Evolutionary conservation across 441 rosid genomes (phyloP).

Genomic region (Pelargonium australe): DNA sequence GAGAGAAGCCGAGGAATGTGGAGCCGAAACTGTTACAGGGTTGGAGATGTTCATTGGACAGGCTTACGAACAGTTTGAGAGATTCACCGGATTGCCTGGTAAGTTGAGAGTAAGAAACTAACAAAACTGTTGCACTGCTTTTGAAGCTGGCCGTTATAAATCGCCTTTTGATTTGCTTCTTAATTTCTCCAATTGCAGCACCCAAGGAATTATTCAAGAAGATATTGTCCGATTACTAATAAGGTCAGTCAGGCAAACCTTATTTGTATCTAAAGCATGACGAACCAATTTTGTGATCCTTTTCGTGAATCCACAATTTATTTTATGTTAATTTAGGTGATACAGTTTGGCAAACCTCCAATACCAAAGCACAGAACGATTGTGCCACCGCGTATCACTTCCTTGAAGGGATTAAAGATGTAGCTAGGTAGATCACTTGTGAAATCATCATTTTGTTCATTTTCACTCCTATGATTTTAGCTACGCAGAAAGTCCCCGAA

Average conservation of each 20-base stretch:
- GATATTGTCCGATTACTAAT: slow-evolving; percentile 55
- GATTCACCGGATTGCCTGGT: slow-evolving; percentile 85
- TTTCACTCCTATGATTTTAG: too few relatives aligned
- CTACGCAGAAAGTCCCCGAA: too few relatives aligned
- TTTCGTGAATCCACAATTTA: not conserved
- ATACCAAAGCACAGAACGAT: not conserved
- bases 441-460: too few relatives aligned
- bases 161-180: slow-evolving; percentile 2
- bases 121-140: not conserved
- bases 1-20: slow-evolving; percentile 72
- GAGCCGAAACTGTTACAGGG: slow-evolving; percentile 64
- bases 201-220: slow-evolving; percentile 67
- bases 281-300: too few relatives aligned
- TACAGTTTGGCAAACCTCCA: not conserved
- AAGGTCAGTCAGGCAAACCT: slow-evolving; percentile 11
- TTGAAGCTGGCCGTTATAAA: not conserved
- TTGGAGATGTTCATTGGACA: slow-evolving; percentile 89
- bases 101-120: slow-evolving; percentile 15
- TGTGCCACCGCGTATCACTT: not conserved
- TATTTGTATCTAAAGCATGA: not conserved
- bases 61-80: slow-evolving; percentile 78
- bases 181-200: slow-evolving; percentile 44
- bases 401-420: too few relatives aligned
- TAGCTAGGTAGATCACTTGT: too few relatives aligned
- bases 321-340: not conserved